phyloP scores from a whole-genome alignment of 495 filamentous ascomycete species.

The Ascobolus immersus region DNA sequence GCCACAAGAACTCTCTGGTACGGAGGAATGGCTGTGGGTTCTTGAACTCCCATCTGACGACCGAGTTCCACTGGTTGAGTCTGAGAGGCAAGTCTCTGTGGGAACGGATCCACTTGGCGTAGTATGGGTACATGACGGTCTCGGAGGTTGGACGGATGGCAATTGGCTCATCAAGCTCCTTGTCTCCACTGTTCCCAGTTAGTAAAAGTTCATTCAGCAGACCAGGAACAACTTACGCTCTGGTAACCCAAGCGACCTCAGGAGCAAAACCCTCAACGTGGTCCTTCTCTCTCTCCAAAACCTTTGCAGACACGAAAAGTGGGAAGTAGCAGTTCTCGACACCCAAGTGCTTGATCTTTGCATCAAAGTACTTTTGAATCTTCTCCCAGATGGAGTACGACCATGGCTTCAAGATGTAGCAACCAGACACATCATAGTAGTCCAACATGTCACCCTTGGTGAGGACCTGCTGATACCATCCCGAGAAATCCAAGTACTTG shows the following conservation, averaged over 20 bases:
- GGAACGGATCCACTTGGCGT: conserved; percentile 82
- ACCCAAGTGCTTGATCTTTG: conserved; percentile 59
- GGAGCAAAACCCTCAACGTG: conserved; percentile 95
- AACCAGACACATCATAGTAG: conserved; percentile 82
- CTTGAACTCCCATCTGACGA: conserved; percentile 96
- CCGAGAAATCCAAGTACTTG: conserved; percentile 68
- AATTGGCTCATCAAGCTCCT: conserved; percentile 76
- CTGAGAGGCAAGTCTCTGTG: conserved; percentile 81
- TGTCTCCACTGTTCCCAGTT: conserved; percentile 38
- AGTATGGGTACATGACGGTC: conserved; percentile 87
- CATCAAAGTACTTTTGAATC: conserved; percentile 74
- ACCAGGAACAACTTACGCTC: conserved; percentile 35
- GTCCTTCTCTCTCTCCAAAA: conserved; percentile 79
- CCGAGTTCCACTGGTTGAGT: conserved; percentile 95
- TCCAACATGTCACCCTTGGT: conserved; percentile 88
- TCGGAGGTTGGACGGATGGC: conserved; percentile 91
- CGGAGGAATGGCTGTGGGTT: conserved; percentile 85
- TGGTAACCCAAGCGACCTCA: conserved; percentile 95
- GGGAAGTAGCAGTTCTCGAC: conserved; percentile 92
- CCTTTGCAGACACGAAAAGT: conserved; percentile 74
- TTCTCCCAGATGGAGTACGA: conserved; percentile 81
- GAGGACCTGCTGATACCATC: conserved; percentile 90
- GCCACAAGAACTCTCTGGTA: conserved; percentile 89
- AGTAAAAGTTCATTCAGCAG: conserved; percentile 4
- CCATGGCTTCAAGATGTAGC: conserved; percentile 61